Conservation (phyloP, 2,329 filamentous ascomycete genomes). For the Samsoniella hepiali region DNA sequence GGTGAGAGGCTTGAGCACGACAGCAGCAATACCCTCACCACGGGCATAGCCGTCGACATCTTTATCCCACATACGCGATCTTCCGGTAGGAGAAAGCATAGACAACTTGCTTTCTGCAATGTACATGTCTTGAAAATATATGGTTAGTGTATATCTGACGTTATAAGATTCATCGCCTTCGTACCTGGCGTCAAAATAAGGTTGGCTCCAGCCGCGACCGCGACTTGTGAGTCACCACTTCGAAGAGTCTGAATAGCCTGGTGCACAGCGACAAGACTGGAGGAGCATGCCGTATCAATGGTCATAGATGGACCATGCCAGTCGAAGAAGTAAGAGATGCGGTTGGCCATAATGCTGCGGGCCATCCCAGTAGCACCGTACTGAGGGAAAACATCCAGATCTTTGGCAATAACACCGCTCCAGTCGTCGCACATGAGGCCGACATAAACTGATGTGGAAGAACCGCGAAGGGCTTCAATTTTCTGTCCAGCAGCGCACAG, state of each 20-base stretch:
- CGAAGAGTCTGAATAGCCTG: conserved; percentile 28
- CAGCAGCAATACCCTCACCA: conserved; percentile 46
- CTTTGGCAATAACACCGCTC: background rate
- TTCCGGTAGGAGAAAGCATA: conserved; percentile 38
- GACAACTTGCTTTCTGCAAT: conserved; percentile 38
- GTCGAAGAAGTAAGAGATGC: conserved; percentile 41
- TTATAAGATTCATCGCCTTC: too few species aligned
- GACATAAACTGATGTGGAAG: background rate
- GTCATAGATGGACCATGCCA: conserved; percentile 29
- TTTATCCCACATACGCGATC: conserved; percentile 38
- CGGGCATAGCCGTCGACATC: conserved; percentile 49
- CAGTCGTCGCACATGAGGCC: conserved; percentile 16
- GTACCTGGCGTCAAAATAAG: conserved; percentile 22
- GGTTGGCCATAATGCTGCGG: conserved; percentile 33
- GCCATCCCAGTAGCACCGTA: conserved; percentile 25
- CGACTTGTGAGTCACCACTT: conserved; percentile 19
- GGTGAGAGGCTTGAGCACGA: conserved; percentile 46
- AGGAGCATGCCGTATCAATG: conserved; percentile 40
- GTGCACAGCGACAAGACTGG: conserved; percentile 34
- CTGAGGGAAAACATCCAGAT: background rate
- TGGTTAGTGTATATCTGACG: background rate
- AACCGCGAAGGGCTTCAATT: background rate
- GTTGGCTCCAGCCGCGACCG: conserved; percentile 39
- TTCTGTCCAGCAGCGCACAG: conserved; percentile 21
- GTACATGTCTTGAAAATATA: background rate